These are phyloP conservation scores for Trypethelium eluteriae DNA, from an alignment of 495 filamentous ascomycete genomes.

Conservation along the genomic window DNA sequence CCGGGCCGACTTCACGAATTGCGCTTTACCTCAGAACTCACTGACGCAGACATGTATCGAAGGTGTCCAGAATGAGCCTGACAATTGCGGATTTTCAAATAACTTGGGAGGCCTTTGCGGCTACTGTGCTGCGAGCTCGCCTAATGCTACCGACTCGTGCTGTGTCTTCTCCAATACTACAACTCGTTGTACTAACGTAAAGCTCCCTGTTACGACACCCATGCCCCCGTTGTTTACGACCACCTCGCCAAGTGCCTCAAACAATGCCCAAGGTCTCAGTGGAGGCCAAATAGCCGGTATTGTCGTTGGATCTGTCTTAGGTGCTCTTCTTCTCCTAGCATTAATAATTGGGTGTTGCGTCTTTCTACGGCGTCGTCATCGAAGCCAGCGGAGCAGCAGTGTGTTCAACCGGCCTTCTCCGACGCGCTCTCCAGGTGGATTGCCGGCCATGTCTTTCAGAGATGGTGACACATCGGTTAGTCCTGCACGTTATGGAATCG, in stretches of 20 bases:
- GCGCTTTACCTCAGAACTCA: conserved; percentile 70
- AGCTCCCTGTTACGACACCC: conserved; percentile 57
- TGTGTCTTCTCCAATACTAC: conserved; percentile 75
- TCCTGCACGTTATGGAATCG: conserved; percentile 7
- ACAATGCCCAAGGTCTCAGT: conserved; percentile 48
- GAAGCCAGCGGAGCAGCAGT: conserved; percentile 50
- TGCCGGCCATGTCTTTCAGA: conserved; percentile 31
- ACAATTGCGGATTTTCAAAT: conserved; percentile 77
- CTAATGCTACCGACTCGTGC: conserved; percentile 91
- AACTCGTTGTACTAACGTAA: conserved; percentile 59
- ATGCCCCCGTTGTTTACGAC: conserved; percentile 42
- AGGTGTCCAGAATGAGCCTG: conserved; percentile 69
- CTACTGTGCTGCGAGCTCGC: conserved; percentile 73
- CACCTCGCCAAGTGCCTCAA: conserved; percentile 35
- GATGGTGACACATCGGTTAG: conserved; percentile 22
- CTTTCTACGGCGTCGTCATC: conserved; percentile 48
- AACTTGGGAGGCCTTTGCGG: conserved; percentile 81
- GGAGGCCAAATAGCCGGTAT: conserved; percentile 85
- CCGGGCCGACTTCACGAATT: conserved; percentile 86
- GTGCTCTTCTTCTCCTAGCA: conserved; percentile 56
- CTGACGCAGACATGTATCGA: conserved; percentile 67
- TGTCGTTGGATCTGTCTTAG: conserved; percentile 72
- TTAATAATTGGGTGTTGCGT: conserved; percentile 53
- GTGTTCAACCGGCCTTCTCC: conserved; percentile 85
- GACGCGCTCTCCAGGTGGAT: conserved; percentile 38